Conservation (phyloP, 257 asterid species). For the Solanum corneliomulleri region DNA sequence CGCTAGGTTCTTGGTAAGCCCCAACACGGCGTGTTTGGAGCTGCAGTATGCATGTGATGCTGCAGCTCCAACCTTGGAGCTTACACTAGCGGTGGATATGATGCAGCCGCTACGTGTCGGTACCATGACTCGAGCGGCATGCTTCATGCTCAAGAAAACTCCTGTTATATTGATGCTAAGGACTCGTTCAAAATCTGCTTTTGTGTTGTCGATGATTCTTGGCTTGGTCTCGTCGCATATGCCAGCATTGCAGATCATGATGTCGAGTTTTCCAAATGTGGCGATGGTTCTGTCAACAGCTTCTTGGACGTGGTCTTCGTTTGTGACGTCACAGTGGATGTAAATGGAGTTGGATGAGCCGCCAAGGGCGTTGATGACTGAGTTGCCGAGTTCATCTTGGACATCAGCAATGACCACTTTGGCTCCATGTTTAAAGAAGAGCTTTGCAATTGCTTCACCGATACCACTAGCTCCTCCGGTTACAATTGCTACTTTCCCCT, state of each 20-base stretch:
- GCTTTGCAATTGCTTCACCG: constrained; percentile 38
- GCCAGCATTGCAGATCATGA: constrained; percentile 56
- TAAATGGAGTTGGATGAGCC: constrained; percentile 22
- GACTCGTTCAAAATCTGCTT: constrained; percentile 32
- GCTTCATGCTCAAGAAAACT: constrained; percentile 45
- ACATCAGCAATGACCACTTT: constrained; percentile 44
- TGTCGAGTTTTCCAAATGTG: constrained; percentile 43
- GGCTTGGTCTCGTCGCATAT: constrained; percentile 7
- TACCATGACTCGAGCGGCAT: constrained; percentile 44
- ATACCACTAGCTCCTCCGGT: constrained; percentile 63
- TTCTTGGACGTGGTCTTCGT: constrained; percentile 24
- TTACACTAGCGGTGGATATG: constrained; percentile 29
- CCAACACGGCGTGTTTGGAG: constrained; percentile 50
- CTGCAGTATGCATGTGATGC: constrained; percentile 34
- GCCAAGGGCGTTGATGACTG: constrained; percentile 4
- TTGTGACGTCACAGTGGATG: constrained; percentile 44
- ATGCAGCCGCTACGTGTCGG: constrained; percentile 34
- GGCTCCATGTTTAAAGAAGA: constrained; percentile 47
- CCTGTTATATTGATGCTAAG: constrained; percentile 27
- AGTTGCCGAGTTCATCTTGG: constrained; percentile 33
- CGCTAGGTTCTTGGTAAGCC: constrained; percentile 38
- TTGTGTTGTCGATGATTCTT: constrained; percentile 9
- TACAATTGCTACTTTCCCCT: constrained; percentile 54
- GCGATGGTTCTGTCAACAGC: constrained; percentile 28
- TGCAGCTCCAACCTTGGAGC: constrained; percentile 21